Conservation (phyloP, 1,284 basidiomycete species). For the Cryptococcus sp. region DNA sequence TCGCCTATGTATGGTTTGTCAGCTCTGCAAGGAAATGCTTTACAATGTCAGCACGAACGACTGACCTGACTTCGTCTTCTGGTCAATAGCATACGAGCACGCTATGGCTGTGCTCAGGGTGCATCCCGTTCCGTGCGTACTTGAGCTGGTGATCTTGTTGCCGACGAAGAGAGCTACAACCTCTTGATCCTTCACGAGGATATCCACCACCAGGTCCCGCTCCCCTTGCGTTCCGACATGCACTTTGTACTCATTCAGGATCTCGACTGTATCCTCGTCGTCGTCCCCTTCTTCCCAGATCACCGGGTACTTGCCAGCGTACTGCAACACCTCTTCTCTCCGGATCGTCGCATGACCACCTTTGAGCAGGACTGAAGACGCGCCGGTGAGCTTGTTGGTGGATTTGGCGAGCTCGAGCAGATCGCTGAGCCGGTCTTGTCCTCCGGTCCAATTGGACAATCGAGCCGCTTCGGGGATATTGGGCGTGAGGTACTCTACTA, state of each 20-base stretch:
- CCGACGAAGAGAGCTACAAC: slow-evolving; percentile 64
- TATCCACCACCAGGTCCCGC: slow-evolving; percentile 69
- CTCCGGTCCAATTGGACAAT: slow-evolving; percentile 20
- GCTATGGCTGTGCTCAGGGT: slow-evolving; percentile 84
- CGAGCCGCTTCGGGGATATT: slow-evolving; percentile 82
- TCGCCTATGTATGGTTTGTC: slow-evolving; percentile 2
- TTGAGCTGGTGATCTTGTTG: slow-evolving; percentile 66
- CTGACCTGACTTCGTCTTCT: slow-evolving; percentile 4
- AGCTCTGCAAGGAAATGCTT: not conserved
- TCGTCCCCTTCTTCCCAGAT: slow-evolving; percentile 30
- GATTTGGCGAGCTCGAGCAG: slow-evolving; percentile 66
- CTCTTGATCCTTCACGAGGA: slow-evolving; percentile 58
- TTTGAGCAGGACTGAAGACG: slow-evolving; percentile 72
- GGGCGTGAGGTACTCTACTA: slow-evolving; percentile 77
- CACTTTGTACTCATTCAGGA: slow-evolving; percentile 25
- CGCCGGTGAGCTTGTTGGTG: slow-evolving; percentile 60
- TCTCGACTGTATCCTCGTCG: slow-evolving; percentile 29
- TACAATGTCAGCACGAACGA: not conserved
- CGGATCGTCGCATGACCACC: slow-evolving; percentile 73
- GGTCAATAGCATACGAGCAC: slow-evolving; percentile 55
- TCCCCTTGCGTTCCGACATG: slow-evolving; percentile 5
- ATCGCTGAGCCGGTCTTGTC: slow-evolving; percentile 60
- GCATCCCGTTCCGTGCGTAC: slow-evolving; percentile 92
- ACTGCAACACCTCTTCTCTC: slow-evolving; percentile 55
- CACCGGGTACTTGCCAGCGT: slow-evolving; percentile 14